Base-by-base conservation (phyloP, 2,329 filamentous ascomycete genomes). In the Trichoderma guizhouense region DNA sequence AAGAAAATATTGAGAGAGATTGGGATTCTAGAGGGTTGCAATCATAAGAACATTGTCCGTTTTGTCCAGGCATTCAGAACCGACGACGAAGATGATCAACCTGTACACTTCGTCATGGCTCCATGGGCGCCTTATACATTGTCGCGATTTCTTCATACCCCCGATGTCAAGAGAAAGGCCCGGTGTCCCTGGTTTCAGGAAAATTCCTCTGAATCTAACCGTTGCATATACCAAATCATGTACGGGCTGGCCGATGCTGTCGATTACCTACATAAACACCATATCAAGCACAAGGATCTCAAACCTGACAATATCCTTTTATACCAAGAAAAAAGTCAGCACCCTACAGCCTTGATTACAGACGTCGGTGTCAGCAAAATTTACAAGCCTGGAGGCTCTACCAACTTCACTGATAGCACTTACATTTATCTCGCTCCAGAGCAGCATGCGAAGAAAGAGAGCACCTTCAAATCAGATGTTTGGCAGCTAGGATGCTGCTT, bases 401-500 rank as follows among this genome's bases (percentile, higher is more conserved):
- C 66, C 30, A 51, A 69, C 55, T 39, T 26, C 53, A 30, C 21
- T 15, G 34, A 39, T 8, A 57, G 43, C 18, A 30, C 66, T 18
- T 69, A 43, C 14, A 18, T 15, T 9, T 69, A 43, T 7, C 66
- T 69, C n/a, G 53, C 66, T 14, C 66, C 57, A 11, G 66, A 69
- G 36, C 66, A 69, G 26, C 36, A 61, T 21, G 30, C 12, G 5
- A 53, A 11, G 30, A 21, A 30, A 11, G 30, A 61, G n/a, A 69
- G 66, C 55, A 60, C 11, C 12, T 39, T 69, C 21, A 21, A 24
- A 36, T 55, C 57, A 5, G 66, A 69, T 34, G 26, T 69, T 32
- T 69, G 66, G 66, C 66, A 69, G 36, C 21, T 69, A 7, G 66
- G 66, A 12, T 69, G 66, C 30, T 69, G 66, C 39, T 69, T 69